Evolutionary conservation across 2,329 filamentous ascomycete genomes (phyloP).

Genomic region (Huntiella moniliformis): DNA sequence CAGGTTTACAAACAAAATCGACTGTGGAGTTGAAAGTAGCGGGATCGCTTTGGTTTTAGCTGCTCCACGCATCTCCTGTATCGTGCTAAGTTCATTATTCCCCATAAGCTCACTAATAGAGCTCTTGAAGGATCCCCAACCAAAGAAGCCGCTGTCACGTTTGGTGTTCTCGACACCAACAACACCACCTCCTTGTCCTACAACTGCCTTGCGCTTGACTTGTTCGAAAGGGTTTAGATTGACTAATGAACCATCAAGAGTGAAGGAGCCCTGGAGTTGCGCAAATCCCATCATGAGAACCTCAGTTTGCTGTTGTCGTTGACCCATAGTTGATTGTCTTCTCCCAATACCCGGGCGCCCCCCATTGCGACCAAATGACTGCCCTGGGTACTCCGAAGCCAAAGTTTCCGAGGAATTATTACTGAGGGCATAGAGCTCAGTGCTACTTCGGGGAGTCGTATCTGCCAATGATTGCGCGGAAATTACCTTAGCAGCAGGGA

Average conservation of each 20-base stretch:
- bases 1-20: conserved; percentile 86
- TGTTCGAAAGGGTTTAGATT: conserved; percentile 84
- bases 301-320: conserved; percentile 41
- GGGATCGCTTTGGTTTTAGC: conserved; percentile 76
- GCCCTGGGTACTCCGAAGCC: conserved; percentile 66
- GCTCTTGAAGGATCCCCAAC: conserved; percentile 73
- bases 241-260: conserved; percentile 74
- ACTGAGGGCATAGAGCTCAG: conserved; percentile 86
- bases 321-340: conserved; percentile 25
- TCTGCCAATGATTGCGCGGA: conserved; percentile 36
- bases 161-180: conserved; percentile 60
- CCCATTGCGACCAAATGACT: conserved; percentile 18
- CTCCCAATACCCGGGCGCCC: conserved; percentile 26
- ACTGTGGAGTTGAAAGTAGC: conserved; percentile 84
- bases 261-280: conserved; percentile 83
- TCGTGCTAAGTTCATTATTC: conserved; percentile 70
- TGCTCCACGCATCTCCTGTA: conserved; percentile 84
- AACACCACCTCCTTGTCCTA: conserved; percentile 74
- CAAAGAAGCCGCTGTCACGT: conserved; percentile 60
- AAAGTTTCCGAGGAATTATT: conserved; percentile 91
- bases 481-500: conserved; percentile 49
- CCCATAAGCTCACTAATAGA: conserved; percentile 80
- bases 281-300: conserved; percentile 96
- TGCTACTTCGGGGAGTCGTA: conserved; percentile 73
- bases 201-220: conserved; percentile 82